A percentile compares a stretch with the other conserved stretches of the same genome.
Evolutionary conservation across 2,329 filamentous ascomycete species (phyloP).

Genomic region (Beauveria sp.): DNA sequence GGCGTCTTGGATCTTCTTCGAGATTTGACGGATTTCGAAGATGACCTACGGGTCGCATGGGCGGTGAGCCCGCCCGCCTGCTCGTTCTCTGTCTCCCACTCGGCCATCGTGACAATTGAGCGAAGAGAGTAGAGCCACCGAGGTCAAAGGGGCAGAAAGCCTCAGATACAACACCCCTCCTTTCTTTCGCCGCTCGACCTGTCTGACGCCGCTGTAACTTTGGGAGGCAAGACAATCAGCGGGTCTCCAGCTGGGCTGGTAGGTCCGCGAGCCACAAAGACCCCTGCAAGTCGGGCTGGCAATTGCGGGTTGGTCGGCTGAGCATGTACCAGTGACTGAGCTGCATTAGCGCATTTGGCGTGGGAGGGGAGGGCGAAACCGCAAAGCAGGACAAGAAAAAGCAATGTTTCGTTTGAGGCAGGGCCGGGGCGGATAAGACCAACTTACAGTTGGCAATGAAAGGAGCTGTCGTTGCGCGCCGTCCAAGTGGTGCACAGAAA

Average conservation of each 20-base stretch:
- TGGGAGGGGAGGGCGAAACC: constrained; percentile 8
- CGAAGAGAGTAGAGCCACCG: not conserved
- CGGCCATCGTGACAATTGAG: constrained; percentile 34
- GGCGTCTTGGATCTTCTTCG: constrained; percentile 57
- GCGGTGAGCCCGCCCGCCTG: constrained; percentile 40
- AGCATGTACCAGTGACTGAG: constrained; percentile 9
- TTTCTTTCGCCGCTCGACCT: not conserved
- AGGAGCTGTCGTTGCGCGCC: not conserved
- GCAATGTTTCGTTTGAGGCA: not conserved
- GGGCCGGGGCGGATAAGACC: not conserved
- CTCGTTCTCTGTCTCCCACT: constrained; percentile 59
- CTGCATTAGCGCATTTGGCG: not conserved
- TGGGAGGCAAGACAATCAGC: constrained; percentile 12
- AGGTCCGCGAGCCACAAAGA: constrained; percentile 9
- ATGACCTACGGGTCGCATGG: not conserved
- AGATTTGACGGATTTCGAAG: constrained; percentile 5
- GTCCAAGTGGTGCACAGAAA: not conserved
- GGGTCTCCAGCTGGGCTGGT: not conserved
- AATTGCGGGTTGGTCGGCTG: constrained; percentile 8
- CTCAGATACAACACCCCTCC: not conserved
- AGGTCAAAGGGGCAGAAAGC: not conserved
- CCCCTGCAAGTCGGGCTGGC: constrained; percentile 15
- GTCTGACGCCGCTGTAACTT: not conserved
- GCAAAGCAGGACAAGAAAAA: constrained; percentile 9
- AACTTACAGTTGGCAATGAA: not conserved